phyloP scores from a whole-genome alignment of 116 monocot genomes.

The Papilionanthe hybrid region DNA sequence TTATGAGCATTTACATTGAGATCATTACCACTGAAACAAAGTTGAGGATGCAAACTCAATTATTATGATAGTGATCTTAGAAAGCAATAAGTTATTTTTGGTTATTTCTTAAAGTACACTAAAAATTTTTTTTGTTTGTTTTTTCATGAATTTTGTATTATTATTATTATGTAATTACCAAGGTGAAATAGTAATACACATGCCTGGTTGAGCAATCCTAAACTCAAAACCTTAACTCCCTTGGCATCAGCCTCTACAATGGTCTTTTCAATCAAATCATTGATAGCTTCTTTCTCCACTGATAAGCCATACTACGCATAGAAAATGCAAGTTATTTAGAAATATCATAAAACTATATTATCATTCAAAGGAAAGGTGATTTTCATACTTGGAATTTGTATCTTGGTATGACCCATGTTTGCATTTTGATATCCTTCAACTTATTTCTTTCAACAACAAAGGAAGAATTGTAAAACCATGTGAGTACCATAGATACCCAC shows the following conservation, averaged over 20 bases:
- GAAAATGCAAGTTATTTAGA: not conserved
- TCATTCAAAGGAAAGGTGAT: not conserved
- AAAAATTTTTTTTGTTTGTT: not conserved
- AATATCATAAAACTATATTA: not conserved
- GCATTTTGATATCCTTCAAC: constrained; percentile 52
- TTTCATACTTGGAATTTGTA: constrained; percentile 57
- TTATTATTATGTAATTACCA: not conserved
- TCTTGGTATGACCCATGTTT: constrained; percentile 70
- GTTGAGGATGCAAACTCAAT: not conserved
- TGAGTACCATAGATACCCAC: constrained; percentile 38
- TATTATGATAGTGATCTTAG: not conserved
- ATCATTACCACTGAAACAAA: not conserved
- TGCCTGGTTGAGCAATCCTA: constrained; percentile 67
- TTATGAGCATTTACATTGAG: not conserved
- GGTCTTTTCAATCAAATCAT: constrained; percentile 55
- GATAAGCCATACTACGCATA: constrained; percentile 42
- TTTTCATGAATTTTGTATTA: not conserved
- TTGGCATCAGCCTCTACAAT: constrained; percentile 54
- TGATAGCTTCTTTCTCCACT: constrained; percentile 50
- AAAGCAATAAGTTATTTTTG: not conserved
- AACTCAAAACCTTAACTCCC: constrained; percentile 59
- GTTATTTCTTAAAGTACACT: not conserved
- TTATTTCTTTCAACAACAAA: constrained; percentile 60
- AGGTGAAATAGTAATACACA: not conserved
- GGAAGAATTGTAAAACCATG: constrained; percentile 47